Evolutionary conservation across 2,329 filamentous ascomycete genomes (phyloP).

Genomic region (Aureobasidium melanogenum): DNA sequence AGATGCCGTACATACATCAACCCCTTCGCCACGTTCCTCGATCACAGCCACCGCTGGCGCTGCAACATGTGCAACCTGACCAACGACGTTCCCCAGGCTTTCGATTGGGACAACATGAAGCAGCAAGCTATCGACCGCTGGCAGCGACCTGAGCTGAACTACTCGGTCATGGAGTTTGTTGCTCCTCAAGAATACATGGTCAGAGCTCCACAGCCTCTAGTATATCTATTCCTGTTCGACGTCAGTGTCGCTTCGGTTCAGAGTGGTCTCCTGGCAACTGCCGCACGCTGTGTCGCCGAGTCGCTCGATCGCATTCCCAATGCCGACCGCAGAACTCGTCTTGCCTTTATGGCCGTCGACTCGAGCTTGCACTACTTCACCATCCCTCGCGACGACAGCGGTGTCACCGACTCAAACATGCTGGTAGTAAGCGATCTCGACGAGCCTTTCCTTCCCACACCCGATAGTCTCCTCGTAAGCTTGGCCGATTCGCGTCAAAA

Average conservation of each 20-base stretch:
- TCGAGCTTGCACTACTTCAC: slow-evolving; percentile 94
- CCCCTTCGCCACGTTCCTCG: slow-evolving; percentile 90
- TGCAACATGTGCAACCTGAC: slow-evolving; percentile 99
- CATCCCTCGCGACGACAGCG: slow-evolving; percentile 79
- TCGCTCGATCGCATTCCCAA: slow-evolving; percentile 97
- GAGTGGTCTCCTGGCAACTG: slow-evolving; percentile 83
- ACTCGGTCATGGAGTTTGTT: slow-evolving; percentile 94
- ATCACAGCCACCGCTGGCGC: slow-evolving; percentile 94
- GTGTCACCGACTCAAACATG: slow-evolving; percentile 79
- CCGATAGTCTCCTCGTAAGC: slow-evolving; percentile 82
- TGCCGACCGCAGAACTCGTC: slow-evolving; percentile 79
- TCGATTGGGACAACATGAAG: slow-evolving; percentile 91
- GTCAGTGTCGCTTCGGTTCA: slow-evolving; percentile 87
- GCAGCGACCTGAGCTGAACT: slow-evolving; percentile 86
- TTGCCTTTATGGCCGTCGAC: slow-evolving; percentile 94
- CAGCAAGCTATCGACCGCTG: slow-evolving; percentile 90
- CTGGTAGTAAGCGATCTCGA: slow-evolving; percentile 90
- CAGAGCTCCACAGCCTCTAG: slow-evolving; percentile 84
- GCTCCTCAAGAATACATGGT: slow-evolving; percentile 99
- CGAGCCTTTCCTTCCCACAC: slow-evolving; percentile 92
- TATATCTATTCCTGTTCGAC: slow-evolving; percentile 92
- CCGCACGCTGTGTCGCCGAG: slow-evolving; percentile 86
- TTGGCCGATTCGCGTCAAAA: slow-evolving; percentile 81
- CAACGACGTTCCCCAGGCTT: slow-evolving; percentile 97
- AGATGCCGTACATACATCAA: slow-evolving; percentile 97